These are phyloP conservation scores for Tubosaeta sp. DNA, from an alignment of 768 basidiomycete species.

Conservation along the genomic window DNA sequence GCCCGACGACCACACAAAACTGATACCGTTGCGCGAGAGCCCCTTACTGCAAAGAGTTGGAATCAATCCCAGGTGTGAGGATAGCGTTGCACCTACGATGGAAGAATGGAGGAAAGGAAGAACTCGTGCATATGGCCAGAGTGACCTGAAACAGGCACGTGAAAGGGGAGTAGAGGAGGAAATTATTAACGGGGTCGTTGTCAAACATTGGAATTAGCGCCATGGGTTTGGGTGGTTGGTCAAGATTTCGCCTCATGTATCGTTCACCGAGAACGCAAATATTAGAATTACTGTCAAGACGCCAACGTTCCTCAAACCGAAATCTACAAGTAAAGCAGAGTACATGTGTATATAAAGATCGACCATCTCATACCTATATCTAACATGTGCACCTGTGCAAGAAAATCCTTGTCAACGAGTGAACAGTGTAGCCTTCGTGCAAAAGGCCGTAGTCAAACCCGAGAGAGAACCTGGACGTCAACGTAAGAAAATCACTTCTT, in stretches of 20 bases:
- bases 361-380: conserved; percentile 4
- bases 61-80: conserved; percentile 34
- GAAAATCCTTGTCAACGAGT: conserved; percentile 3
- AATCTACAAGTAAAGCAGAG: conserved; percentile 17
- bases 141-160: conserved; percentile 36
- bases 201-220: conserved; percentile 17
- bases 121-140: conserved; percentile 50
- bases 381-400: conserved; percentile 9
- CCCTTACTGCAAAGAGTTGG: conserved; percentile 46
- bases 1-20: conserved; percentile 46
- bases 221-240: conserved; percentile 23
- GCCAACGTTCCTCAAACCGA: background rate
- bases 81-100: conserved; percentile 46
- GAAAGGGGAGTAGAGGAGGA: conserved; percentile 52
- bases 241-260: too few species aligned
- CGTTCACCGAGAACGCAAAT: background rate
- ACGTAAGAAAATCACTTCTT: conserved; percentile 38
- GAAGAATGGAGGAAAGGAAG: conserved; percentile 49
- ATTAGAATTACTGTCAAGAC: background rate
- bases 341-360: conserved; percentile 11
- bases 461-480: background rate
- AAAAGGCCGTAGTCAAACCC: background rate
- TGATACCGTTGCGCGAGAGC: conserved; percentile 44
- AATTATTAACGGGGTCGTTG: conserved; percentile 48
- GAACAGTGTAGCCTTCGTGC: background rate